Percentiles rank a stretch among this genome's conserved stretches.
Evolutionary conservation across 1,284 basidiomycete species (phyloP).

Genomic region (Macrocystidia cucumis): DNA sequence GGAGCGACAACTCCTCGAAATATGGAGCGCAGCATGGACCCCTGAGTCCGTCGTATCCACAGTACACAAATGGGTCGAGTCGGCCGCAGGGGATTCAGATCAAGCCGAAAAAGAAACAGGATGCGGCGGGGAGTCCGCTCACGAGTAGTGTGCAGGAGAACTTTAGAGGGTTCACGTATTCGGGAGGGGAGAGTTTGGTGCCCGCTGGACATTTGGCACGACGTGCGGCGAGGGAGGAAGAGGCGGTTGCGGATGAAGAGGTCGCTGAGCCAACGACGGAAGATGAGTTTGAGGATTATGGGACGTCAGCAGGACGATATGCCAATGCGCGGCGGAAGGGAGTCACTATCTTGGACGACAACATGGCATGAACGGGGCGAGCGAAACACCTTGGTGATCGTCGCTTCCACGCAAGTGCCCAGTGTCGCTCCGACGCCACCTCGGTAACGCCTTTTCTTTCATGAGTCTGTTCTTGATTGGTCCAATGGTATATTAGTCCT

Average conservation of each 20-base stretch:
- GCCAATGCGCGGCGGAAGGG: conserved; percentile 43
- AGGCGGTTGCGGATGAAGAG: conserved; percentile 39
- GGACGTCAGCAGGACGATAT: conserved; percentile 54
- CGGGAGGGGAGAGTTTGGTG: conserved; percentile 71
- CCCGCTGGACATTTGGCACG: conserved; percentile 18
- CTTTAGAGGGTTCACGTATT: conserved; percentile 88
- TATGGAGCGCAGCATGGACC: conserved; percentile 14
- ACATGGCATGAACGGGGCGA: conserved; percentile 24
- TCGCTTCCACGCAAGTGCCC: no score
- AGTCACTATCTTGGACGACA: conserved; percentile 36
- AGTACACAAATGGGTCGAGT: conserved; percentile 9
- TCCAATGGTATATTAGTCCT: no score
- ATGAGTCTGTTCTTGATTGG: no score
- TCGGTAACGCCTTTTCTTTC: no score
- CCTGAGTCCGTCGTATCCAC: conserved; percentile 8
- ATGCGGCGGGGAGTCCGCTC: conserved; percentile 53
- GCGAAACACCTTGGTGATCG: no score
- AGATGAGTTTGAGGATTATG: conserved; percentile 57
- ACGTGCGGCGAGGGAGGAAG: conserved; percentile 26
- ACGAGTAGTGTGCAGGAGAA: conserved; percentile 92
- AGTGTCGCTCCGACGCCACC: no score
- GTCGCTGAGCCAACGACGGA: conserved; percentile 45
- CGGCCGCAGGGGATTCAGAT: conserved; percentile 51
- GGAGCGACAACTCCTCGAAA: conserved; percentile 56
- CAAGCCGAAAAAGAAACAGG: conserved; percentile 39